A percentile compares a stretch with the other conserved stretches of the same genome.
phyloP scores from a whole-genome alignment of 1,139 yeast species.

The Geotrichum aggregatum region DNA sequence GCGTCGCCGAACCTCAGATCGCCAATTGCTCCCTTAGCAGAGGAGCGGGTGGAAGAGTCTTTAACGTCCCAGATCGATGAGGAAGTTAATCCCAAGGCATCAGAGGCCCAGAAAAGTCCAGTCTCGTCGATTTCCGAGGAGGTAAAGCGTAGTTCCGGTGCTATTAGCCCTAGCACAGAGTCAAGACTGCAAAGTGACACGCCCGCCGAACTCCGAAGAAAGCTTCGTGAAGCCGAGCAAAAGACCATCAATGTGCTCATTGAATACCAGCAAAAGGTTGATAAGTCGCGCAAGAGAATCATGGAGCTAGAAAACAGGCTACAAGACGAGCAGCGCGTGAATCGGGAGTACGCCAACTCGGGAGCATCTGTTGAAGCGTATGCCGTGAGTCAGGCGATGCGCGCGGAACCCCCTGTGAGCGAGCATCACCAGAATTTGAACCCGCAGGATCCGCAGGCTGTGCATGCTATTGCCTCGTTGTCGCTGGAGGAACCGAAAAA shows the following conservation, averaged over 20 bases:
- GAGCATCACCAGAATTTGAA: neutral
- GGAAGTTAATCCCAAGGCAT: neutral
- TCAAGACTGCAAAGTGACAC: neutral
- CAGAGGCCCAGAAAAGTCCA: neutral
- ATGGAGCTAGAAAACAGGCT: slow-evolving; percentile 29
- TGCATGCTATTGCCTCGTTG: neutral
- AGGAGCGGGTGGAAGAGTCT: neutral
- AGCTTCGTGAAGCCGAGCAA: slow-evolving; percentile 31
- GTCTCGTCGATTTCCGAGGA: neutral
- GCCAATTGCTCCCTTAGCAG: neutral
- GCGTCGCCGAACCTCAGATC: neutral
- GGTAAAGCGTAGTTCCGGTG: neutral
- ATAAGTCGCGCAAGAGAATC: slow-evolving; percentile 29
- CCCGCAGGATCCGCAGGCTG: neutral
- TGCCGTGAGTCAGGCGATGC: neutral
- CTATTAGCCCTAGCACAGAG: neutral
- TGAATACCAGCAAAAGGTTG: slow-evolving; percentile 34
- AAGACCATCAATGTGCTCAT: slow-evolving; percentile 28
- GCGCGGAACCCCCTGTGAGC: neutral
- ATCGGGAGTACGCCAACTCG: slow-evolving; percentile 6
- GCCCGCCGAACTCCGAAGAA: slow-evolving; percentile 24
- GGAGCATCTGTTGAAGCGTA: neutral
- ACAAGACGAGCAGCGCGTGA: slow-evolving; percentile 23
- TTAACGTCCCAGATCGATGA: neutral
- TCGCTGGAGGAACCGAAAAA: neutral